A percentile compares a stretch with the other conserved stretches of the same genome.
Evolutionary conservation across 768 basidiomycete genomes (phyloP).

Genomic region (Lactarius pseudohatsudake): DNA sequence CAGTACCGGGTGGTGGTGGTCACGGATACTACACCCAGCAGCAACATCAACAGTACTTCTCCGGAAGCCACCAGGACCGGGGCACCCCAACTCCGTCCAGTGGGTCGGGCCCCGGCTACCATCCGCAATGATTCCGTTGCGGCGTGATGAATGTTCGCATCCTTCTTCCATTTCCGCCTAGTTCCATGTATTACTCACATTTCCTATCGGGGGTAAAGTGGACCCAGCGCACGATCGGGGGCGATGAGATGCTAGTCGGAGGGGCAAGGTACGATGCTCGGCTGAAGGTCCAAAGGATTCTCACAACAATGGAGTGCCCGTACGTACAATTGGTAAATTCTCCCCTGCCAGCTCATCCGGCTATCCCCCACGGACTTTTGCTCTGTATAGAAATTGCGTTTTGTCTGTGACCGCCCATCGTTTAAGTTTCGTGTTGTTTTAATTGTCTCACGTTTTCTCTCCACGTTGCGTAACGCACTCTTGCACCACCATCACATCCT

Average conservation of each 20-base stretch:
- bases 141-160: slow-evolving; percentile 22
- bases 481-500: slow-evolving; percentile 23
- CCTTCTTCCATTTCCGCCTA: slow-evolving; percentile 25
- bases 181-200: slow-evolving; percentile 24
- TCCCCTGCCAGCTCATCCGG: slow-evolving; percentile 10
- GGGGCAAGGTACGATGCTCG: slow-evolving; percentile 23
- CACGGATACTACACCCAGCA: slow-evolving; percentile 25
- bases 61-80: slow-evolving; percentile 23
- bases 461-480: slow-evolving; percentile 22
- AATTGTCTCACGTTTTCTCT: slow-evolving; percentile 13
- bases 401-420: slow-evolving; percentile 19
- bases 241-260: slow-evolving; percentile 25
- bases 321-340: slow-evolving; percentile 26
- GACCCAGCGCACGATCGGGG: slow-evolving; percentile 23
- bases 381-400: slow-evolving; percentile 24
- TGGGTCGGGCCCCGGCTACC: slow-evolving; percentile 37
- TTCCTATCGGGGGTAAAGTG: slow-evolving; percentile 26
- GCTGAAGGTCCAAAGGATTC: slow-evolving; percentile 18
- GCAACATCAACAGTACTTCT: slow-evolving; percentile 23
- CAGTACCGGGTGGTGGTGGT: slow-evolving; percentile 13
- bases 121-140: slow-evolving; percentile 33
- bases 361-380: slow-evolving; percentile 24
- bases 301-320: slow-evolving; percentile 20
- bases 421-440: slow-evolving; percentile 23
- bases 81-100: slow-evolving; percentile 35